Evolutionary conservation across 257 asterid genomes (phyloP), one percentile per base, ranked within the genome.

Genomic region (Knoxia roxburghii): DNA sequence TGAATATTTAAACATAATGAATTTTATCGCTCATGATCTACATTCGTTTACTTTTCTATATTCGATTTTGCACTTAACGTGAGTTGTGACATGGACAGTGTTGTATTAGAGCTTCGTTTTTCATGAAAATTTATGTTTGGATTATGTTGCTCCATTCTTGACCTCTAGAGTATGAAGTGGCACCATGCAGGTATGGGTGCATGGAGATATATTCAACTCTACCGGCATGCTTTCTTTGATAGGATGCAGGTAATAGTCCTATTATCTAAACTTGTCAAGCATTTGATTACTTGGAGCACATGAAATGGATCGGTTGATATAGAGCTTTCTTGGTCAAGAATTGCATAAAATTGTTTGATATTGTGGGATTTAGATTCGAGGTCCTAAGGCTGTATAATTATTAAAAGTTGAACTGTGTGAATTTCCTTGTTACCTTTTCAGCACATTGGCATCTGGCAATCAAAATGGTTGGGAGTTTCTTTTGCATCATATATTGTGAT

Each of bases 221-320:
- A 88, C 74, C 88, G 96, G 37, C 95, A 90, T 84, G 99, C 99
- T 73, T 90, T 85, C 79, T 90, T 94, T 70, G 96, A 90, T 70
- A 88, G 79, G 81, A 94, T 94, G 99, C 99, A 94, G 99, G 99
- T 90, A 85, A 64, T 11, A 11, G 43, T 65, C 46, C 32, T 33
- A 40, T 55, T 68, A 57, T 59, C 33, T 3, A 5, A 37, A 50
- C 43, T 56, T 32, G 56, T 57, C 68, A 57, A 7, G 26, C 43
- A 48, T 73, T 53, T 40, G 2, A 30, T 23, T 61, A 45, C 6
- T n/a, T 18, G 2, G 26, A 27, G 32, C 71, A 57, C 53, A 26
- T 52, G 23, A 61, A 59, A 41, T 32, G 69, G 46, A 23, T 27
- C 17, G 11, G 9, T 15, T 15, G 41, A 24, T 17, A 26, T 9